These are phyloP conservation scores for Pseudogymnoascus sp. DNA, from an alignment of 2,329 filamentous ascomycete genomes.

Conservation along the genomic window DNA sequence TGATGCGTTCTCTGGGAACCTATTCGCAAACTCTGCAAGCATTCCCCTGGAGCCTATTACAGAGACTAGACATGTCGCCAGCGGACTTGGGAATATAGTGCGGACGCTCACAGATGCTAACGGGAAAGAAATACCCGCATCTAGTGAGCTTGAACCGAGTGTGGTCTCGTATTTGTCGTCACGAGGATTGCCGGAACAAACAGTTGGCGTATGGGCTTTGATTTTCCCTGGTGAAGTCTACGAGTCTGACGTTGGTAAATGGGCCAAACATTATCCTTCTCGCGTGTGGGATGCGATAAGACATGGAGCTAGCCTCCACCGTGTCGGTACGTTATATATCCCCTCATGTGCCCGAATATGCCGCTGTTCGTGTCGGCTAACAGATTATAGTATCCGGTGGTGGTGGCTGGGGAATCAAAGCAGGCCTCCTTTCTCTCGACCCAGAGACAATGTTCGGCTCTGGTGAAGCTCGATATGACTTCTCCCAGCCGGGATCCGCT, in stretches of 20 bases:
- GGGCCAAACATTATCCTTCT: neutral
- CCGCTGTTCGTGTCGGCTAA: constrained; percentile 12
- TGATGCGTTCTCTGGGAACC: neutral
- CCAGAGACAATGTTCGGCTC: constrained; percentile 52
- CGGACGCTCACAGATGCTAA: constrained; percentile 39
- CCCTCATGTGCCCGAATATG: constrained; percentile 1
- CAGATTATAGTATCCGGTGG: constrained; percentile 61
- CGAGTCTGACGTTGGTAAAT: neutral
- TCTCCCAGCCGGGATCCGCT: constrained; percentile 18
- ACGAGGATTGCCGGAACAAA: constrained; percentile 25
- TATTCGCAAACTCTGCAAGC: neutral
- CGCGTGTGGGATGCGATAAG: neutral
- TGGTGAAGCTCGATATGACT: constrained; percentile 44
- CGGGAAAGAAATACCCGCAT: constrained; percentile 50
- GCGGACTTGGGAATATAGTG: constrained; percentile 72
- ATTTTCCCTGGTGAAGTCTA: constrained; percentile 42
- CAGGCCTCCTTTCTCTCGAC: constrained; percentile 70
- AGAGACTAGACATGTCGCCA: constrained; percentile 43
- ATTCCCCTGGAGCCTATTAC: neutral
- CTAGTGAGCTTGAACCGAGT: constrained; percentile 59
- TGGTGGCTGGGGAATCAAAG: constrained; percentile 76
- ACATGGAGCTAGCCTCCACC: constrained; percentile 16
- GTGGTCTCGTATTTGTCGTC: constrained; percentile 52
- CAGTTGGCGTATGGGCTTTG: constrained; percentile 66
- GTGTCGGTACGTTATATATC: constrained; percentile 24